These are phyloP conservation scores for Harrya chromipes DNA, from an alignment of 768 basidiomycete species.

Conservation along the genomic window DNA sequence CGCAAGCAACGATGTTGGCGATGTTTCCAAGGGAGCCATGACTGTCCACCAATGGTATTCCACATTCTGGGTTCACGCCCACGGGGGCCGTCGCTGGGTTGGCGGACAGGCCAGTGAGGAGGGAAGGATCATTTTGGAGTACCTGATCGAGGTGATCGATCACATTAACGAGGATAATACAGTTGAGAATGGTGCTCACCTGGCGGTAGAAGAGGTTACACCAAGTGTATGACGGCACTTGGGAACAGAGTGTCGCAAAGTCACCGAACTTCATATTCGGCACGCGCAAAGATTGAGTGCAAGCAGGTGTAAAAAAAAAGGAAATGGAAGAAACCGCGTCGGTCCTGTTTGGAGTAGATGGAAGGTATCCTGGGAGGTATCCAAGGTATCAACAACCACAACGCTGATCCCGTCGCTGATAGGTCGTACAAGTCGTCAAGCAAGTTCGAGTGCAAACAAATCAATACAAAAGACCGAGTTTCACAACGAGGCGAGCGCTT, in stretches of 20 bases:
- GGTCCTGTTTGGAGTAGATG: slow-evolving; percentile 1
- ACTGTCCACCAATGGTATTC: slow-evolving; percentile 60
- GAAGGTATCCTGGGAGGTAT: slow-evolving; percentile 15
- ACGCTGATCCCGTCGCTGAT: slow-evolving; percentile 18
- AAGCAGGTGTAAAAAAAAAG: background rate
- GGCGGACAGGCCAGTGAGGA: slow-evolving; percentile 42
- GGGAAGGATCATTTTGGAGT: slow-evolving; percentile 29
- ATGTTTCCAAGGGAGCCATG: slow-evolving; percentile 72
- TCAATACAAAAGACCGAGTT: slow-evolving; percentile 29
- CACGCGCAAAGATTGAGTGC: background rate
- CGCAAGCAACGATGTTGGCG: slow-evolving; percentile 82
- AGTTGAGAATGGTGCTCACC: slow-evolving; percentile 39
- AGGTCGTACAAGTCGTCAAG: slow-evolving; percentile 25
- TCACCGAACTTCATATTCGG: slow-evolving; percentile 64
- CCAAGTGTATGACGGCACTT: slow-evolving; percentile 80
- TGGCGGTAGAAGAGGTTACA: slow-evolving; percentile 95
- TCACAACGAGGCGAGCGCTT: slow-evolving; percentile 21
- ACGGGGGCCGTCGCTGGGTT: slow-evolving; percentile 60
- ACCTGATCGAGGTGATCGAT: slow-evolving; percentile 38
- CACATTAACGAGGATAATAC: background rate
- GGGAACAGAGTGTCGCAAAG: slow-evolving; percentile 62
- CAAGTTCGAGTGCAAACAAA: slow-evolving; percentile 29
- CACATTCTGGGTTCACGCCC: slow-evolving; percentile 80
- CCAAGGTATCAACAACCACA: slow-evolving; percentile 17
- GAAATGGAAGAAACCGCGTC: slow-evolving; percentile 1